Base-by-base conservation (phyloP, 2,329 filamentous ascomycete genomes). In the Xylariaceae sp. region DNA sequence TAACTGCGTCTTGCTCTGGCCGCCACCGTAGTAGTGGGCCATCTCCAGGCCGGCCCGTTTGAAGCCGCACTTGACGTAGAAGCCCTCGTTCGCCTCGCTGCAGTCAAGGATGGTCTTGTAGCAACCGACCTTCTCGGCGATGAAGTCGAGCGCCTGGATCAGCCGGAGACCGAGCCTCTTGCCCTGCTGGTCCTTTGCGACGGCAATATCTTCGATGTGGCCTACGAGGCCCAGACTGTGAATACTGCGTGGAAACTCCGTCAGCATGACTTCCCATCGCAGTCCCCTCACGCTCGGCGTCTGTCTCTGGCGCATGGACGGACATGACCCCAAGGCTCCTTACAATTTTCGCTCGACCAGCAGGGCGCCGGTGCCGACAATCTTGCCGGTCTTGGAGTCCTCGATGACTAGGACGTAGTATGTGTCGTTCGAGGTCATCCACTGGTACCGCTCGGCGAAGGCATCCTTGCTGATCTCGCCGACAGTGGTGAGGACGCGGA, bases 71-170 rank as follows among this genome's bases (percentile, higher is more conserved):
- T 96, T 96, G 60, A 94, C 73, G 60, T 98, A 98, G 68, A 98
- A 96, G 15, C 89, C 90, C 61, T 94, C 88, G 59, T 96, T 98
- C 50, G 83, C 77, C 62, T 95, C 90, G 46, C 84, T 93, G 68
- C 92, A 98, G 62, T 96, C 90, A 45, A 96, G 75, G 49, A 98
- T 96, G 45, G 80, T 88, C 81, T 92, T 96, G 65, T 96, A 96
- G 64, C 90, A 96, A 35, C 90, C 92, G 37, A 92, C 80, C 57
- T 87, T 76, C 57, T 86, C 78, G 35, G 89, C 88, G 39, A 96
- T 80, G 56, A 73, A 83, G 62, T 96, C 89, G 55, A 98, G 72
- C 6, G 90, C 88, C 65, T 96, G 86, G 52, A 96, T 96, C 47
- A 96, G 82, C 47, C 87, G 76, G 54, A 95, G 67, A 4, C 92